A percentile compares a stretch with the other conserved stretches of the same genome.
Evolutionary conservation across 2,329 filamentous ascomycete species (phyloP).

Genomic region (Knufia fluminis): DNA sequence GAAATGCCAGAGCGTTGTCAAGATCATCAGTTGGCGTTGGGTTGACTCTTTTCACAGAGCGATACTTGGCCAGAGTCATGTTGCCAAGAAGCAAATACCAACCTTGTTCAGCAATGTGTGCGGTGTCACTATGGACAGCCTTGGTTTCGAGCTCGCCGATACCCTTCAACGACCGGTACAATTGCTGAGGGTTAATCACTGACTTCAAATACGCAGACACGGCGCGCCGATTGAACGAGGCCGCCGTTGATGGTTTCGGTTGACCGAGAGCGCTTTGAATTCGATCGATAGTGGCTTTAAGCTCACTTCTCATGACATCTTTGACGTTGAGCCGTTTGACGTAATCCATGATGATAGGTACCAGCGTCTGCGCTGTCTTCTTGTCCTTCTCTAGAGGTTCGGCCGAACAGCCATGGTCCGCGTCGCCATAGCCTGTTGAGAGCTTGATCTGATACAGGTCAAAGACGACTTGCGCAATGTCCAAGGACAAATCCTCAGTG

Average conservation of each 20-base stretch:
- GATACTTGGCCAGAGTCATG: slow-evolving; percentile 78
- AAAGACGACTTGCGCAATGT: slow-evolving; percentile 75
- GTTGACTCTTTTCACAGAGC: slow-evolving; percentile 66
- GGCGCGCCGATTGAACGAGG: slow-evolving; percentile 79
- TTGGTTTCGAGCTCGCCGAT: slow-evolving; percentile 65
- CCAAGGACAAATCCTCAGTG: slow-evolving; percentile 73
- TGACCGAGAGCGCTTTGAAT: slow-evolving; percentile 80
- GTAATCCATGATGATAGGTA: slow-evolving; percentile 74
- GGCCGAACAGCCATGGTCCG: slow-evolving; percentile 69
- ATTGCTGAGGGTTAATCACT: slow-evolving; percentile 68
- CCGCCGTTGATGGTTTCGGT: slow-evolving; percentile 66
- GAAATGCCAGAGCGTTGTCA: slow-evolving; percentile 68
- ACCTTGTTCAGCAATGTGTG: slow-evolving; percentile 63
- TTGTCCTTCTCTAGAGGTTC: slow-evolving; percentile 62
- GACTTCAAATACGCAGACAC: slow-evolving; percentile 73
- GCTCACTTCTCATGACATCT: slow-evolving; percentile 80
- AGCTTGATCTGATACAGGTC: slow-evolving; percentile 76
- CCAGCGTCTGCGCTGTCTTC: slow-evolving; percentile 66
- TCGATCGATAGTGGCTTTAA: slow-evolving; percentile 84
- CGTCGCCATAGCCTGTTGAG: slow-evolving; percentile 54
- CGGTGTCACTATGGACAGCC: slow-evolving; percentile 59
- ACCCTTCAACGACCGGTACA: slow-evolving; percentile 75
- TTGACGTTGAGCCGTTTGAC: slow-evolving; percentile 79
- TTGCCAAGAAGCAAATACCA: slow-evolving; percentile 92
- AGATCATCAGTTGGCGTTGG: slow-evolving; percentile 75